Base-by-base conservation (phyloP, 345 rosid species). In the Eucalyptus dawsonii region DNA sequence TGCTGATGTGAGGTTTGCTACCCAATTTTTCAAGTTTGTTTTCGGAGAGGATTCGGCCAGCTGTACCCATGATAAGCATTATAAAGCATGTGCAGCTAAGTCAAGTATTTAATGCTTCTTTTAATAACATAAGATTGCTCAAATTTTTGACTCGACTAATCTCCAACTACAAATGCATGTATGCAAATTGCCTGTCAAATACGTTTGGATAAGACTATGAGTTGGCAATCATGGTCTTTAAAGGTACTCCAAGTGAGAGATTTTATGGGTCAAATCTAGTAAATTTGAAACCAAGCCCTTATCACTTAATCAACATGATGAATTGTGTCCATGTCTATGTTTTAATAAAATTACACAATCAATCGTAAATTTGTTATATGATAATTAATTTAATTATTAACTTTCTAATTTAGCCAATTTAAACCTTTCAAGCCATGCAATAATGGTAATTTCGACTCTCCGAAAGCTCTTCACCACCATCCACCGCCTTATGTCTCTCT, bases 401-500 rank as follows among this genome's bases (percentile, higher is more conserved):
- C 12, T 69, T 69, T 53, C 9, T 4, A 69, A 9, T 69, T 69
- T 69, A 37, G 7, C 11, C 2, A 5, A 16, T 31, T 34, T 16
- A 1, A 19, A 65, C 17, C 40, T 34, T 67, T 15, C 40, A 14
- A 10, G 44, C 11, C 80, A 5, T 16, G 34, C 12, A 31, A 67
- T 85, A 49, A 92, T 94, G 95, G 95, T 95, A 60, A 92, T 93
- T 40, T 88, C 94, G 24, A 88, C 91, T 37, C 94, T 97, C 51
- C 94, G 85, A 50, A 93, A 91, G 81, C 94, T 96, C 91, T 93
- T 98, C 92, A 80, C 97, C 49, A 95, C 93, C 86, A 69, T 95
- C 92, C 92, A 93, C 93, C 95, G 94, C 34, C 89, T 93, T 89
- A 89, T 92, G 11, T 91, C 92, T 25, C 90, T 89, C 89, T 91